Evolutionary conservation across 371 early-diverging fungal genomes (phyloP).

Genomic region (Rhizopus arrhizus): DNA sequence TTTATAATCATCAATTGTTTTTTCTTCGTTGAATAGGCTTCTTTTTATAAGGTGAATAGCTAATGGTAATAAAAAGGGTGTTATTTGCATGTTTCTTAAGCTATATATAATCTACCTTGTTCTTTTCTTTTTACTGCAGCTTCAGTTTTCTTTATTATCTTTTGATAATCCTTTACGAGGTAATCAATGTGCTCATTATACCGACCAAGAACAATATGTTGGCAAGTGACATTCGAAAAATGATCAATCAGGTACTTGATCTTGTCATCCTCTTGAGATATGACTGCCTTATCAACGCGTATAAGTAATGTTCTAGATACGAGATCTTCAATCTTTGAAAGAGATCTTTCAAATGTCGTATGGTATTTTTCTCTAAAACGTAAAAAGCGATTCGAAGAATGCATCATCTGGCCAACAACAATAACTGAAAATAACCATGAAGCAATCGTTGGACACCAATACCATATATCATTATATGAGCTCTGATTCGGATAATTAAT

Average conservation of each 20-base stretch:
- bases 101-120: neutral
- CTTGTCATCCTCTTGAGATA: neutral
- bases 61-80: too few relatives aligned
- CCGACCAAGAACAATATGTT: slow-evolving; percentile 12
- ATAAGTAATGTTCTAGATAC: slow-evolving; percentile 22
- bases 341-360: slow-evolving; percentile 31
- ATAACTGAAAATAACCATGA: slow-evolving; percentile 59
- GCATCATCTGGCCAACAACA: slow-evolving; percentile 47
- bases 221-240: neutral
- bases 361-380: slow-evolving; percentile 49
- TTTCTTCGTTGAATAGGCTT: slow-evolving; percentile 50
- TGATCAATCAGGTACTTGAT: slow-evolving; percentile 1
- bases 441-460: slow-evolving; percentile 61
- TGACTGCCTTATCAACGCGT: slow-evolving; percentile 1
- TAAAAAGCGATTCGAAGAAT: slow-evolving; percentile 54
- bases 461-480: slow-evolving; percentile 36
- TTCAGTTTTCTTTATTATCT: slow-evolving; percentile 9
- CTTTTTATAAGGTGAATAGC: neutral
- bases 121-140: neutral
- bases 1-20: slow-evolving; percentile 71
- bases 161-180: slow-evolving; percentile 12
- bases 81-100: too few relatives aligned
- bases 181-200: slow-evolving; percentile 8
- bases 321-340: slow-evolving; percentile 27
- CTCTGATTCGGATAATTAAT: slow-evolving; percentile 28